Conservation (phyloP, 2,329 filamentous ascomycete genomes). For the Mollisia scopiformis region DNA sequence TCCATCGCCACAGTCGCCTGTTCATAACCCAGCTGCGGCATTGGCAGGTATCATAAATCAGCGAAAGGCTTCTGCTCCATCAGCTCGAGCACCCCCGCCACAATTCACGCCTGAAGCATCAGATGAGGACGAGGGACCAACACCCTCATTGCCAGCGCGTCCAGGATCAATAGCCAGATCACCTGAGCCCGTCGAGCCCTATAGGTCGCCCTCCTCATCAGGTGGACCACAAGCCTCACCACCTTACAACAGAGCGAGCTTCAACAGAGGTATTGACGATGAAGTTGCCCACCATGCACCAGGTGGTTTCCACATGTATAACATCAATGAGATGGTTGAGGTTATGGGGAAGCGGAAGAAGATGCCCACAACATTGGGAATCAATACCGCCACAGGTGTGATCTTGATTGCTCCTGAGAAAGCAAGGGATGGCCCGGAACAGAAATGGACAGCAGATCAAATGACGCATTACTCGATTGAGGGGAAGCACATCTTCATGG, state of each 20-base stretch:
- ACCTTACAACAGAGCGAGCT: slow-evolving; percentile 53
- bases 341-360: slow-evolving; percentile 97
- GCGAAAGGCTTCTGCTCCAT: slow-evolving; percentile 32
- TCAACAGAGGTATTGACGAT: slow-evolving; percentile 44
- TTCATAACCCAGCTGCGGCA: slow-evolving; percentile 41
- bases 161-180: slow-evolving; percentile 58
- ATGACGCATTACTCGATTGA: slow-evolving; percentile 98
- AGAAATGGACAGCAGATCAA: slow-evolving; percentile 93
- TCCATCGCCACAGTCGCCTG: slow-evolving; percentile 27
- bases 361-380: slow-evolving; percentile 95
- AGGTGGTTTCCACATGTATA: slow-evolving; percentile 90
- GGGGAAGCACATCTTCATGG: slow-evolving; percentile 96
- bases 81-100: slow-evolving; percentile 53
- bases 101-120: slow-evolving; percentile 69
- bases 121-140: slow-evolving; percentile 63
- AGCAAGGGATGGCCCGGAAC: slow-evolving; percentile 77
- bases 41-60: slow-evolving; percentile 57
- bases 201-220: slow-evolving; percentile 46
- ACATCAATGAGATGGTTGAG: slow-evolving; percentile 97
- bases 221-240: slow-evolving; percentile 47
- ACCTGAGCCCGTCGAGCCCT: slow-evolving; percentile 33
- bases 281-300: slow-evolving; percentile 57
- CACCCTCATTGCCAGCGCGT: slow-evolving; percentile 65
- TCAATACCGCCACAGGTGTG: slow-evolving; percentile 84
- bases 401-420: slow-evolving; percentile 92